These are phyloP conservation scores for Sugiyamaella xylanicola DNA, from an alignment of 1,139 yeast genomes.

Conservation along the genomic window DNA sequence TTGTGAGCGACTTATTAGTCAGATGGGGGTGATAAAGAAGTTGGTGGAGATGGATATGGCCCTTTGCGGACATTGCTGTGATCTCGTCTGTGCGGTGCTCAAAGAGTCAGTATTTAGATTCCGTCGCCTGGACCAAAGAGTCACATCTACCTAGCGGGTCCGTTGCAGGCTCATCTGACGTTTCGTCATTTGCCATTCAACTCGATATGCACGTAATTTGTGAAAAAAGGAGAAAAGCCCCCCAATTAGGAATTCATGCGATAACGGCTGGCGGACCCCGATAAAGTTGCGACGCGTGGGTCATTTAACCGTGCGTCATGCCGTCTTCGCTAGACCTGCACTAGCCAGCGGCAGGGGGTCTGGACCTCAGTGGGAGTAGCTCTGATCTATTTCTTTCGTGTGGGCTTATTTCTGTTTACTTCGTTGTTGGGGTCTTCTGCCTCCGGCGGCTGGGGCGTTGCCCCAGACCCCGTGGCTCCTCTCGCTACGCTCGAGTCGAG, in stretches of 20 bases:
- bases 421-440: too few relatives aligned
- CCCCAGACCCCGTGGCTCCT: neutral
- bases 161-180: neutral
- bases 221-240: neutral
- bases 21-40: neutral
- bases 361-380: neutral
- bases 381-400: too few relatives aligned
- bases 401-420: too few relatives aligned
- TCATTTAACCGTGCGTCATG: slow-evolving; percentile 8
- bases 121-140: neutral
- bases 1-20: neutral
- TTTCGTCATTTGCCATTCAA: slow-evolving; percentile 1
- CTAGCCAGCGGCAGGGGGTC: neutral
- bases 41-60: too few relatives aligned
- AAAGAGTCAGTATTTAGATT: too few relatives aligned
- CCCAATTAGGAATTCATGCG: slow-evolving; percentile 3
- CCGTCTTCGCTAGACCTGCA: neutral
- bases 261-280: slow-evolving; percentile 9
- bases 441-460: neutral
- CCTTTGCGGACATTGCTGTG: neutral
- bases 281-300: neutral
- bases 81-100: too few relatives aligned
- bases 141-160: neutral
- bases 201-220: neutral
- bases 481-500: neutral